Percentiles rank a stretch among this genome's conserved stretches.
These are phyloP conservation scores for Beauveria sp. DNA, from an alignment of 2,329 filamentous ascomycete genomes.

Conservation along the genomic window DNA sequence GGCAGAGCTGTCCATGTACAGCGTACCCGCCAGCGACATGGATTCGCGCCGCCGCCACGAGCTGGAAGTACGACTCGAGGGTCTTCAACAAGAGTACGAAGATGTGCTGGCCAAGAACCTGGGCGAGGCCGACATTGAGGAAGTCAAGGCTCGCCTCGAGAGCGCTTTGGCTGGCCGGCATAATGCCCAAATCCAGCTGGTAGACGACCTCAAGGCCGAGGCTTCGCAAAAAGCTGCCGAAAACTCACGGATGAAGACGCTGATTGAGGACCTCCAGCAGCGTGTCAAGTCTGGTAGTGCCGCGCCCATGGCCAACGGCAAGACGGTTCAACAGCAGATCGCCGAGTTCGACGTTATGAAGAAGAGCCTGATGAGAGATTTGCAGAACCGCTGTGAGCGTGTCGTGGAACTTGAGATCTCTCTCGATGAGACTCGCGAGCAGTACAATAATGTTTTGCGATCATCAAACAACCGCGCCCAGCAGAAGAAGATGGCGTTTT, in stretches of 20 bases:
- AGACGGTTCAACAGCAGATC: conserved; percentile 95
- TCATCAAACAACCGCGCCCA: conserved; percentile 97
- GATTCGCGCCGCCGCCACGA: conserved; percentile 64
- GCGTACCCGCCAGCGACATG: conserved; percentile 55
- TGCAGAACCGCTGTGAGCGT: conserved; percentile 96
- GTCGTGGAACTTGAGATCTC: conserved; percentile 98
- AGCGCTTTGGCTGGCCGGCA: conserved; percentile 70
- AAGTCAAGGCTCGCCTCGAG: conserved; percentile 73
- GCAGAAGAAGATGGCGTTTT: conserved; percentile 99
- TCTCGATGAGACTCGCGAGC: conserved; percentile 92
- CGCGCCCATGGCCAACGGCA: conserved; percentile 65
- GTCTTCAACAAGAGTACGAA: conserved; percentile 77
- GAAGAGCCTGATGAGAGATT: conserved; percentile 97
- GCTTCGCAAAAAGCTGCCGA: conserved; percentile 72
- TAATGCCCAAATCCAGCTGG: conserved; percentile 63
- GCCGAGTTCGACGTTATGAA: conserved; percentile 99
- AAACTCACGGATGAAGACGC: conserved; percentile 69
- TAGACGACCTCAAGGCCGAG: conserved; percentile 70
- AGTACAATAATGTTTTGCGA: conserved; percentile 97
- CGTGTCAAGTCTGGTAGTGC: conserved; percentile 56
- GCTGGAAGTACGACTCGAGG: conserved; percentile 66
- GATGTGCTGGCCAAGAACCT: conserved; percentile 74
- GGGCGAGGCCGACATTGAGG: conserved; percentile 68
- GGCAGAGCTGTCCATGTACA: conserved; percentile 78
- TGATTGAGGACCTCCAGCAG: conserved; percentile 73